Evolutionary conservation across 768 basidiomycete species (phyloP), one percentile per base, ranked within the genome.

Genomic region (Agaricus subrufescens): DNA sequence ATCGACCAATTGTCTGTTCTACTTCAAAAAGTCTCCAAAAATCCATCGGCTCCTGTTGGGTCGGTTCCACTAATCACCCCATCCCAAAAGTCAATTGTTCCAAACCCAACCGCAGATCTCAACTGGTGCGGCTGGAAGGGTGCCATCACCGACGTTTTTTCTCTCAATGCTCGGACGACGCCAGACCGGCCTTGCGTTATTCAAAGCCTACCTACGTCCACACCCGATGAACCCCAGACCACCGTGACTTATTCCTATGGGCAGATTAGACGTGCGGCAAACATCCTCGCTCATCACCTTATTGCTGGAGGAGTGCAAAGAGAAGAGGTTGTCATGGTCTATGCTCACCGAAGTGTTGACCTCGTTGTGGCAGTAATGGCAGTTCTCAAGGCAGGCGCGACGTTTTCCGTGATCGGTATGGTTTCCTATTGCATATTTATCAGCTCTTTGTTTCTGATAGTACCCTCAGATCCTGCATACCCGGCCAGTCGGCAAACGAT

Each of bases 101-200:
- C 97, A 0, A 80, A 89, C 65, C 94, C 96, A 2, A 84, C 82
- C 10, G 87, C 84, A 14, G 88, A 98, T 68, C 81, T 99, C 37
- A 83, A 97, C 63, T 99, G 97, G 96, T 96, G 93, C 70, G 95
- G 88, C 50, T 99, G 88, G 84, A 93, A 94, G 68, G 97, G 96
- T 31, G 91, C 96, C 6, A 98, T 99, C 66, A 93, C 96, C 12
- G 90, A 96, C 67, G 83, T 98, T 25, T 98, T 99, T 71, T 89
- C 93, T 9, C 73, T 75, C 38, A 98, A 99, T 72, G 97, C 97
- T 2, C 75, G 79, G 10, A 70, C 74, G 55, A 82, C 83, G 70
- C 95, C 96, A 0, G 86, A 92, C 30, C 76, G 87, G n/a, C 75
- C 89, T 4, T 98, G 96, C 63, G 90, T 99, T 34, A 75, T 98